These are phyloP conservation scores for Colletotrichum higginsianum DNA, from an alignment of 2,329 filamentous ascomycete species.

Conservation along the genomic window DNA sequence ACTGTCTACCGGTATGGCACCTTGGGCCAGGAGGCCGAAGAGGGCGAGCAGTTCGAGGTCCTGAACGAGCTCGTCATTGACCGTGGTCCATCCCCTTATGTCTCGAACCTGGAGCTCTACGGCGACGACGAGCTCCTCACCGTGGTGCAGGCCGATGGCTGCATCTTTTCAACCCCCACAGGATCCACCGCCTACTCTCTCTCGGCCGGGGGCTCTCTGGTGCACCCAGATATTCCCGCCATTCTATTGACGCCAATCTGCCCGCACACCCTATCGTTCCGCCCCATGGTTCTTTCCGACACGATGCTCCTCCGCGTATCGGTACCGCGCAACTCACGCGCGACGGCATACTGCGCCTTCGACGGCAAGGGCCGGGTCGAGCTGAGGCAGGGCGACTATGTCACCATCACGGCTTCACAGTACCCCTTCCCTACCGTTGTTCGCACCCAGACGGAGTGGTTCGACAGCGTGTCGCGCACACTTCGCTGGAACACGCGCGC, in stretches of 20 bases:
- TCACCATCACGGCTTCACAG: constrained; percentile 95
- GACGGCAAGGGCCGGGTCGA: constrained; percentile 97
- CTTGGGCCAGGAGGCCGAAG: constrained; percentile 77
- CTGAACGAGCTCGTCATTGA: constrained; percentile 99
- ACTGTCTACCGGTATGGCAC: constrained; percentile 87
- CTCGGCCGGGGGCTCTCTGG: constrained; percentile 93
- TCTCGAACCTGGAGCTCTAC: constrained; percentile 96
- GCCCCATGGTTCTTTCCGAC: constrained; percentile 97
- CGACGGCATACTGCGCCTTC: constrained; percentile 96
- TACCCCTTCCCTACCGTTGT: constrained; percentile 98
- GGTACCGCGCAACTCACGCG: constrained; percentile 86
- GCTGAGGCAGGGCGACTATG: constrained; percentile 91
- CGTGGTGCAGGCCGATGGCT: constrained; percentile 95
- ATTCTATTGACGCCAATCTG: constrained; percentile 98
- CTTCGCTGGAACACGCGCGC: constrained; percentile 96
- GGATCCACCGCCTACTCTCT: constrained; percentile 96
- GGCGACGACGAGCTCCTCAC: constrained; percentile 96
- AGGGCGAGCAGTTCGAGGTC: constrained; percentile 97
- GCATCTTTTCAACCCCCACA: constrained; percentile 97
- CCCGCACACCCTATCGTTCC: constrained; percentile 95
- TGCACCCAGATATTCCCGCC: constrained; percentile 96
- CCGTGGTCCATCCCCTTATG: constrained; percentile 94
- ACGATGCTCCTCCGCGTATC: constrained; percentile 92
- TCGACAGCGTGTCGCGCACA: constrained; percentile 93
- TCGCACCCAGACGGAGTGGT: constrained; percentile 92